Percentiles rank a stretch among this genome's conserved stretches.
These are phyloP conservation scores for Torulaspora microellipsoides DNA, from an alignment of 805 yeast species.

Conservation along the genomic window DNA sequence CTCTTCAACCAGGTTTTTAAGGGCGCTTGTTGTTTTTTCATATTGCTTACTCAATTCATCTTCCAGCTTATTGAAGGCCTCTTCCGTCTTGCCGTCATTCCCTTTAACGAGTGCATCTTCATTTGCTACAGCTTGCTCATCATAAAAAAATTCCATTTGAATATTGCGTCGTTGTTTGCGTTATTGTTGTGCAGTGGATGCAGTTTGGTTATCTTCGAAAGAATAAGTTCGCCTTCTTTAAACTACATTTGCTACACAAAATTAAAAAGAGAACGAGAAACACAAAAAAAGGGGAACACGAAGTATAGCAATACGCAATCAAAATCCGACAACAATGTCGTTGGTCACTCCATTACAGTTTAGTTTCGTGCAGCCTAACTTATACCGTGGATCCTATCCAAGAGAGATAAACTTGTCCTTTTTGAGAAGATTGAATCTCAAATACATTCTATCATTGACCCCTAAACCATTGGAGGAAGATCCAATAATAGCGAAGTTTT, in stretches of 20 bases:
- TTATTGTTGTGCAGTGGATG: too few species aligned
- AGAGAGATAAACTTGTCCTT: conserved; percentile 67
- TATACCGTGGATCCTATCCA: conserved; percentile 87
- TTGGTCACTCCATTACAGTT: conserved; percentile 75
- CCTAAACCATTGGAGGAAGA: conserved; percentile 70
- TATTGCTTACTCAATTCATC: conserved; percentile 41
- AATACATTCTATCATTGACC: conserved; percentile 71
- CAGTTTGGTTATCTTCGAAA: too few species aligned
- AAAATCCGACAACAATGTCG: conserved; percentile 6
- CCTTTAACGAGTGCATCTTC: conserved; percentile 2
- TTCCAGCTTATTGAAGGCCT: conserved; percentile 48
- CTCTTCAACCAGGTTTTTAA: conserved; percentile 18
- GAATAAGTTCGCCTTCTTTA: too few species aligned
- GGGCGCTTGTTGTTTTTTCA: conserved; percentile 25
- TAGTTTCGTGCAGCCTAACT: conserved; percentile 59
- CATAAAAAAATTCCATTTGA: conserved; percentile 31
- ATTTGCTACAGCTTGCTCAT: conserved; percentile 22
- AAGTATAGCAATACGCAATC: too few species aligned
- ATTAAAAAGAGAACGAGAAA: too few species aligned
- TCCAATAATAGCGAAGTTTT: conserved; percentile 47
- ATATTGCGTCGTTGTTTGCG: too few species aligned
- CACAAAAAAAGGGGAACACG: too few species aligned
- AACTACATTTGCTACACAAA: background rate
- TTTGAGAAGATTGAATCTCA: conserved; percentile 57
- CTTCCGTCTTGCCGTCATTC: conserved; percentile 46